phyloP scores from a whole-genome alignment of 2,329 filamentous ascomycete species.

The Xylaria hypoxylon region DNA sequence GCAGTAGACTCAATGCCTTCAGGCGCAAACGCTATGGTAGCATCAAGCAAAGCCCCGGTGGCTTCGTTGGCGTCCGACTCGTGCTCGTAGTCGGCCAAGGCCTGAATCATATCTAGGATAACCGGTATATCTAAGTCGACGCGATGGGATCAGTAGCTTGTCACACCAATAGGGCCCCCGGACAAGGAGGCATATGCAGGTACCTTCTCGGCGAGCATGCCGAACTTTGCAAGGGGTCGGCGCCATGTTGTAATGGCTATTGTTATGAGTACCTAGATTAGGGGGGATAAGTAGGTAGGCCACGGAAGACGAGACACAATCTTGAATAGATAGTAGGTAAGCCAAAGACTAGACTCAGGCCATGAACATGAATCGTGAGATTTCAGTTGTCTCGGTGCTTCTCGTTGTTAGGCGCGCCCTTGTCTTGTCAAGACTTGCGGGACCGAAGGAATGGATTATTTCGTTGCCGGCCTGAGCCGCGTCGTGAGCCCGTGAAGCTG shows the following conservation, averaged over 20 bases:
- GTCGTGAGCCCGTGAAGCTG: not conserved
- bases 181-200: constrained; percentile 5
- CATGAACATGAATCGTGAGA: not conserved
- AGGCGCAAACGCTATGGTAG: constrained; percentile 82
- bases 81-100: constrained; percentile 89
- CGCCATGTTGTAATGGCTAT: constrained; percentile 47
- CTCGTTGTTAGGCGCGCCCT: constrained; percentile 23
- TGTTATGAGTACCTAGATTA: not conserved
- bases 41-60: constrained; percentile 76
- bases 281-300: not conserved
- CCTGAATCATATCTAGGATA: constrained; percentile 86
- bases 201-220: constrained; percentile 71
- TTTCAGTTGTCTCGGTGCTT: not conserved
- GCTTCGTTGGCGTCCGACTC: constrained; percentile 79
- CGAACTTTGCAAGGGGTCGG: constrained; percentile 57
- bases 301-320: not conserved
- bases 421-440: constrained; percentile 14
- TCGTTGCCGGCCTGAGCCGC: not conserved
- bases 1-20: constrained; percentile 58
- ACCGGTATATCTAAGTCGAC: constrained; percentile 74
- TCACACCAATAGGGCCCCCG: constrained; percentile 15
- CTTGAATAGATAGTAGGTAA: not conserved
- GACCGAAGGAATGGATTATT: constrained; percentile 8
- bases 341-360: not conserved
- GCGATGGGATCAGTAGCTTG: constrained; percentile 26